Evolutionary conservation across 2,329 filamentous ascomycete genomes (phyloP).

Genomic region (Blumeria hordei): DNA sequence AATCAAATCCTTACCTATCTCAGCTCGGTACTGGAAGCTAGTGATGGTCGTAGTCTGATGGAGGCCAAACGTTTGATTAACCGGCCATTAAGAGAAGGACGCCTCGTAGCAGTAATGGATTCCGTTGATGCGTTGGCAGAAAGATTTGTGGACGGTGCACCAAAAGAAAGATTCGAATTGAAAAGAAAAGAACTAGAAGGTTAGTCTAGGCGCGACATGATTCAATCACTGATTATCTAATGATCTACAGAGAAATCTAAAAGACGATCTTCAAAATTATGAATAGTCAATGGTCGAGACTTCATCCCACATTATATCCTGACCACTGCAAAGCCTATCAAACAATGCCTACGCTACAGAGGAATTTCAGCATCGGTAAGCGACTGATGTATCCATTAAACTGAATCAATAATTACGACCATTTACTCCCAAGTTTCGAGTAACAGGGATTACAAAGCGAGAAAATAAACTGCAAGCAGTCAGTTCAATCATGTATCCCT

Average conservation of each 20-base stretch:
- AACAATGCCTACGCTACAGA: too few relatives aligned
- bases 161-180: constrained; percentile 19
- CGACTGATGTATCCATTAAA: too few relatives aligned
- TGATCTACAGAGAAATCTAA: not conserved
- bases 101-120: constrained; percentile 23
- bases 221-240: not conserved
- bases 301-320: not conserved
- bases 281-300: not conserved
- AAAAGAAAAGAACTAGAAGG: constrained; percentile 17
- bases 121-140: constrained; percentile 23
- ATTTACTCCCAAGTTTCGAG: too few relatives aligned
- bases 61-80: constrained; percentile 26
- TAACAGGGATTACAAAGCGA: too few relatives aligned
- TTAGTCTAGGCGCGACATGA: constrained; percentile 2
- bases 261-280: not conserved
- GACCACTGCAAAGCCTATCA: too few relatives aligned
- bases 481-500: too few relatives aligned
- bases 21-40: constrained; percentile 19
- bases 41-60: constrained; percentile 27
- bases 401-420: too few relatives aligned
- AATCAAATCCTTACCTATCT: constrained; percentile 19
- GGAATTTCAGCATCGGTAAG: too few relatives aligned
- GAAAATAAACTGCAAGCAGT: too few relatives aligned
- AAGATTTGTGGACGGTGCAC: constrained; percentile 23
- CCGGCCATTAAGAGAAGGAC: constrained; percentile 19